phyloP scores from a whole-genome alignment of 495 filamentous ascomycete genomes.

The Penicillium goetzii region DNA sequence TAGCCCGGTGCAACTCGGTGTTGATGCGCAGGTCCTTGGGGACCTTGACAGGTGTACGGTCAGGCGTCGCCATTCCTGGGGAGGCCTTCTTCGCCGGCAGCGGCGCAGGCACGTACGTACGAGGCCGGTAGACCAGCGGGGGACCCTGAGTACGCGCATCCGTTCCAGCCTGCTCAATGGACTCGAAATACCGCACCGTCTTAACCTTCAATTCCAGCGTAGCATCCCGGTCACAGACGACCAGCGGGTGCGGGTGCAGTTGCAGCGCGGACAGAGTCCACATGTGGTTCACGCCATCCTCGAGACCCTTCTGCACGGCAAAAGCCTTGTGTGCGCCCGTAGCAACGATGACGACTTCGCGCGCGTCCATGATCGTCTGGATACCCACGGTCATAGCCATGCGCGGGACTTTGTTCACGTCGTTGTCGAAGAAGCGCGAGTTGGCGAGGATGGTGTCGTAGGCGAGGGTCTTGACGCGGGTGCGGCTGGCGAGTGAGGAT shows the following conservation, averaged over 20 bases:
- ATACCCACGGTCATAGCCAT: constrained; percentile 88
- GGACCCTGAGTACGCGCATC: constrained; percentile 62
- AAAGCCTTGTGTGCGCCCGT: constrained; percentile 79
- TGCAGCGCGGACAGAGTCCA: constrained; percentile 84
- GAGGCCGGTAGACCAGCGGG: constrained; percentile 47
- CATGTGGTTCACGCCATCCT: constrained; percentile 86
- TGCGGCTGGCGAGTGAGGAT: constrained; percentile 75
- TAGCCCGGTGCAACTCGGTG: constrained; percentile 42
- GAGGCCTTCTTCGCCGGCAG: constrained; percentile 32
- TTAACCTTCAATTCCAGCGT: constrained; percentile 83
- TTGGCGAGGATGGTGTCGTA: constrained; percentile 88
- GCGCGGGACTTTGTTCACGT: constrained; percentile 72
- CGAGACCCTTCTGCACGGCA: constrained; percentile 79
- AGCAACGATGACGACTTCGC: constrained; percentile 82
- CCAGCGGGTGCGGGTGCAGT: constrained; percentile 75
- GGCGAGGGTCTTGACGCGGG: constrained; percentile 82
- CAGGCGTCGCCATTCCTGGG: constrained; percentile 30
- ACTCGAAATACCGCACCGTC: constrained; percentile 71
- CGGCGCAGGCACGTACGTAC: constrained; percentile 45
- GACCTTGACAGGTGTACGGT: constrained; percentile 37
- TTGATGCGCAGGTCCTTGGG: constrained; percentile 52
- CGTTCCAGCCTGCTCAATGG: constrained; percentile 66
- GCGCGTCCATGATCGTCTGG: constrained; percentile 80
- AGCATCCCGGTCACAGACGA: constrained; percentile 85
- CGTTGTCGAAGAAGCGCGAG: constrained; percentile 78